phyloP scores from a whole-genome alignment of 2,329 filamentous ascomycete species.

The Pochonia chlamydosporia region DNA sequence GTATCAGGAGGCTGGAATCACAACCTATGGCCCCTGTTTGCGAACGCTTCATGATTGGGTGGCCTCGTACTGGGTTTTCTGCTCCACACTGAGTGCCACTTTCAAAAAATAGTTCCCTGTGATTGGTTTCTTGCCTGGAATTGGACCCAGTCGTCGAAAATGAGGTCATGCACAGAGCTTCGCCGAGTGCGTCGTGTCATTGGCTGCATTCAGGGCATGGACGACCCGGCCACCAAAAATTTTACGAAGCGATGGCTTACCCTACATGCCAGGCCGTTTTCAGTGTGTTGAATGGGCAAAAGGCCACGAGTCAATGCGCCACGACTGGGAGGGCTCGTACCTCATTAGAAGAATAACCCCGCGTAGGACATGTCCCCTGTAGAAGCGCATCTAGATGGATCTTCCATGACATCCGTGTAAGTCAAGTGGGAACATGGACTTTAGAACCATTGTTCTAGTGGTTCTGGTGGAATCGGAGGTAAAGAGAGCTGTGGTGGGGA shows the following conservation, averaged over 20 bases:
- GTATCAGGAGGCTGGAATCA: slow-evolving; percentile 5
- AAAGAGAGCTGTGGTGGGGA: too few species aligned
- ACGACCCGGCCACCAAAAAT: not conserved
- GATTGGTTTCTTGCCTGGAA: not conserved
- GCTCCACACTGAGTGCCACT: not conserved
- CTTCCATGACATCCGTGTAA: not conserved
- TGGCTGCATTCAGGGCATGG: not conserved
- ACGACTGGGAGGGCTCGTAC: slow-evolving; percentile 1
- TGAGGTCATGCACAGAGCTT: not conserved
- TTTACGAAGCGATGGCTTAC: not conserved
- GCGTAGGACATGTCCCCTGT: not conserved
- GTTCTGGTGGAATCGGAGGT: too few species aligned
- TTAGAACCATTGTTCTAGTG: too few species aligned
- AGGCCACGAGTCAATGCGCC: not conserved
- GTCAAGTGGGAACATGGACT: too few species aligned
- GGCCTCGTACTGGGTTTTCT: not conserved
- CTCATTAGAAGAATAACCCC: slow-evolving; percentile 3
- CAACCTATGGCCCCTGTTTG: slow-evolving; percentile 3
- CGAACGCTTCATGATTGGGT: slow-evolving; percentile 2
- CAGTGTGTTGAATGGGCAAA: not conserved
- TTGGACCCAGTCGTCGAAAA: not conserved
- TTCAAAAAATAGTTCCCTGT: not conserved
- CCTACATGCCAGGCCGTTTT: not conserved
- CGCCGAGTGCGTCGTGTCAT: not conserved
- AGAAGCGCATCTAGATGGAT: not conserved